Conservation (phyloP, 768 basidiomycete genomes). For the Russula vinacea region DNA sequence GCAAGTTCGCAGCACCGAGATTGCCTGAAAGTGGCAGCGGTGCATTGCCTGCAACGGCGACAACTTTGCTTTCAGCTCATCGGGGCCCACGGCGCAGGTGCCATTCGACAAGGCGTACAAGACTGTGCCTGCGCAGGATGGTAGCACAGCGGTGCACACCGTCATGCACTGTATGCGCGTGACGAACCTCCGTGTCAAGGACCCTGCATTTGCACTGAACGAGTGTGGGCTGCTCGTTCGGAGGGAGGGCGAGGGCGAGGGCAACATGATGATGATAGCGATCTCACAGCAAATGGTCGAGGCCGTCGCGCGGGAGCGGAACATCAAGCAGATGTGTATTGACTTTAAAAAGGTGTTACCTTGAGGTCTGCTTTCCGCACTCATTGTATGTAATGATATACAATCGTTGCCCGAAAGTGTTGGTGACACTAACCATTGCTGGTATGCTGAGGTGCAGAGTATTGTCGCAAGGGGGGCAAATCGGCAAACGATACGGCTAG, state of each 20-base stretch:
- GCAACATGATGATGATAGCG: slow-evolving; percentile 46
- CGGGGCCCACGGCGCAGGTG: slow-evolving; percentile 42
- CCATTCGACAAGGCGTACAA: slow-evolving; percentile 49
- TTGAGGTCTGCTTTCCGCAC: slow-evolving; percentile 30
- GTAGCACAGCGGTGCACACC: slow-evolving; percentile 67
- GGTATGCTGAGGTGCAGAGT: neutral
- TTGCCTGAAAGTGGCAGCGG: slow-evolving; percentile 30
- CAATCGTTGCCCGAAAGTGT: neutral
- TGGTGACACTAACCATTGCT: neutral
- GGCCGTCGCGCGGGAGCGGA: slow-evolving; percentile 59
- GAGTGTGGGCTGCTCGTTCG: slow-evolving; percentile 75
- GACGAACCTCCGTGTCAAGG: slow-evolving; percentile 79
- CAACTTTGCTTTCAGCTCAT: slow-evolving; percentile 31
- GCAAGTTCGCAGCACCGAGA: slow-evolving; percentile 49
- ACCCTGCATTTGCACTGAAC: slow-evolving; percentile 83
- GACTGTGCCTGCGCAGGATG: slow-evolving; percentile 57
- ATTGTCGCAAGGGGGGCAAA: neutral
- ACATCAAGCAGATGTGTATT: slow-evolving; percentile 69
- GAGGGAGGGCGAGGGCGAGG: slow-evolving; percentile 33
- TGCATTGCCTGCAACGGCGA: slow-evolving; percentile 19
- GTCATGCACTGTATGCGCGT: slow-evolving; percentile 65
- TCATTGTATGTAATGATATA: neutral
- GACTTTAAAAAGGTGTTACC: slow-evolving; percentile 55
- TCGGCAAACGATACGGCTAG: neutral
- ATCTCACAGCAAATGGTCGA: slow-evolving; percentile 68